phyloP scores from a whole-genome alignment of 106 monocot species.

The Dendrobium officinale region DNA sequence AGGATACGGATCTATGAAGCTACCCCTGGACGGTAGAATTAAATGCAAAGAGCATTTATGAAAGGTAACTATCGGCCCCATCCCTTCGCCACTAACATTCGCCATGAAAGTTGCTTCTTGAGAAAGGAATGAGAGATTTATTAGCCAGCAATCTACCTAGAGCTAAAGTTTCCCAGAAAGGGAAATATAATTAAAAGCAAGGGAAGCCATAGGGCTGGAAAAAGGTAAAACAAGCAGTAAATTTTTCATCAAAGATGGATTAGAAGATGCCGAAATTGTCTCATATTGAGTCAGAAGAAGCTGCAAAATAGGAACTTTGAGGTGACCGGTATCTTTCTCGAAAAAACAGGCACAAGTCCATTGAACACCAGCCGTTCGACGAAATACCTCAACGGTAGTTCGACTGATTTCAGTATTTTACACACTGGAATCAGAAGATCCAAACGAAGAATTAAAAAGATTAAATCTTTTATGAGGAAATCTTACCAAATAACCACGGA shows the following conservation, averaged over 20 bases:
- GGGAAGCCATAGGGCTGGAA: neutral
- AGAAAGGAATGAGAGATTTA: neutral
- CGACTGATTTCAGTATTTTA: neutral
- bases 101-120: neutral
- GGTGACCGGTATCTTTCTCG: conserved; percentile 27
- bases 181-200: neutral
- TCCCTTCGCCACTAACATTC: neutral
- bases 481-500: conserved; percentile 78
- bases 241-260: neutral
- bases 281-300: neutral
- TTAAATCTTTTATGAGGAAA: neutral
- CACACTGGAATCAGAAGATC: neutral
- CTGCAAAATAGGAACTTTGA: conserved; percentile 28
- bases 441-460: neutral
- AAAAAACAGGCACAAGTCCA: neutral
- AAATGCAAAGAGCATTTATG: neutral
- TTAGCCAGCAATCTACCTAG: neutral
- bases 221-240: neutral
- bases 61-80: neutral
- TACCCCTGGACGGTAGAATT: neutral
- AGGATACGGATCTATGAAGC: neutral
- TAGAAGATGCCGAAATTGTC: neutral
- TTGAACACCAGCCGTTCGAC: neutral
- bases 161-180: neutral
- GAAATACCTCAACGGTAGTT: neutral